These are phyloP conservation scores for Cucurbita argyrosperma DNA, from an alignment of 306 rosid genomes.

Conservation along the genomic window DNA sequence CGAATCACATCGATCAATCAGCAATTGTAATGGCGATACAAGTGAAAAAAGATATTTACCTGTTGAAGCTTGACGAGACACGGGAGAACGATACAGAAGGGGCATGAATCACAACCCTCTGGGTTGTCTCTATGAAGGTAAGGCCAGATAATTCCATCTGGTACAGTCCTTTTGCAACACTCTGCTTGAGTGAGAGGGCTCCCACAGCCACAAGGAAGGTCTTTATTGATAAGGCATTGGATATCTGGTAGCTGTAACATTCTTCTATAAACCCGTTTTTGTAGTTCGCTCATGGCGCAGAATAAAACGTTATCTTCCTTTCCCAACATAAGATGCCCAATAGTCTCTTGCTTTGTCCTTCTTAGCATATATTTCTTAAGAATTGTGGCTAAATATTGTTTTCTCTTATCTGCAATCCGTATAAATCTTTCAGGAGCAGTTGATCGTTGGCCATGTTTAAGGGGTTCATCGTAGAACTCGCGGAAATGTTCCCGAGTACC, in stretches of 20 bases:
- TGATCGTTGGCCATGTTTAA: slow-evolving; percentile 91
- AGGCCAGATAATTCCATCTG: slow-evolving; percentile 77
- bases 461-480: slow-evolving; percentile 81
- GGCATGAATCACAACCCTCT: slow-evolving; percentile 92
- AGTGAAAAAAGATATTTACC: slow-evolving; percentile 22
- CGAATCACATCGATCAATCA: neutral
- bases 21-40: neutral
- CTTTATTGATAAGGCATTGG: slow-evolving; percentile 78
- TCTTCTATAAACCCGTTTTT: slow-evolving; percentile 68
- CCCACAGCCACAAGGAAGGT: slow-evolving; percentile 75
- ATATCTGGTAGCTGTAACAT: slow-evolving; percentile 86
- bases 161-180: slow-evolving; percentile 77
- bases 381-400: slow-evolving; percentile 50
- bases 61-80: slow-evolving; percentile 96
- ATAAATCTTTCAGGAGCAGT: slow-evolving; percentile 82
- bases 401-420: slow-evolving; percentile 61
- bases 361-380: slow-evolving; percentile 79
- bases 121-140: slow-evolving; percentile 76
- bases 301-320: slow-evolving; percentile 88
- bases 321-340: slow-evolving; percentile 98
- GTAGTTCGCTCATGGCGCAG: slow-evolving; percentile 88
- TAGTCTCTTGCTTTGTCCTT: slow-evolving; percentile 91
- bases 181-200: slow-evolving; percentile 87
- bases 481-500: slow-evolving; percentile 93
- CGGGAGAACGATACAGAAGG: slow-evolving; percentile 88